Percentiles rank a stretch among this genome's conserved stretches.
These are phyloP conservation scores for Bryoglossum gracile DNA, from an alignment of 495 filamentous ascomycete species.

Conservation along the genomic window DNA sequence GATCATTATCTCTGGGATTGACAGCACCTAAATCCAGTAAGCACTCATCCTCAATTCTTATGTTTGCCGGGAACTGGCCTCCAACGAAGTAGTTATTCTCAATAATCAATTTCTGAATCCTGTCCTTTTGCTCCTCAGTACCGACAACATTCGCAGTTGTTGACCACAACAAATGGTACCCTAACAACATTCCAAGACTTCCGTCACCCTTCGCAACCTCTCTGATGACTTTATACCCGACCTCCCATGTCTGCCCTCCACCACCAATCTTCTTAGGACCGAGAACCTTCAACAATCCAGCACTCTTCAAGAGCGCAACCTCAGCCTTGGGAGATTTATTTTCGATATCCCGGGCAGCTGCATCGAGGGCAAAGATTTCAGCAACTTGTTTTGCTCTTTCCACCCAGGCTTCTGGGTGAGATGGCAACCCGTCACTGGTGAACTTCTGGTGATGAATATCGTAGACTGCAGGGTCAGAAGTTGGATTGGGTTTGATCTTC, in stretches of 20 bases:
- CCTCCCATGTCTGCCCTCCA: slow-evolving; percentile 48
- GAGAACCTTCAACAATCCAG: slow-evolving; percentile 47
- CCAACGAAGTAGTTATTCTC: slow-evolving; percentile 54
- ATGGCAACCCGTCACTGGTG: slow-evolving; percentile 32
- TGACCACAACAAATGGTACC: slow-evolving; percentile 56
- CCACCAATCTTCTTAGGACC: slow-evolving; percentile 49
- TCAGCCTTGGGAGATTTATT: slow-evolving; percentile 51
- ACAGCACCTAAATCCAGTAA: slow-evolving; percentile 35
- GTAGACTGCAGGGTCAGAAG: slow-evolving; percentile 47
- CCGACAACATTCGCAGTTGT: slow-evolving; percentile 50
- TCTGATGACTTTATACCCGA: slow-evolving; percentile 49
- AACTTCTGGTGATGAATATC: slow-evolving; percentile 39
- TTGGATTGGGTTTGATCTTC: slow-evolving; percentile 22
- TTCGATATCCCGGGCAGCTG: slow-evolving; percentile 44
- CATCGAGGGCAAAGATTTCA: slow-evolving; percentile 45
- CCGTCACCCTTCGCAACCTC: slow-evolving; percentile 54
- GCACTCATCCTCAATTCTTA: neutral
- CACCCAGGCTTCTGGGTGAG: slow-evolving; percentile 40
- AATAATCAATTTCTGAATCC: slow-evolving; percentile 43
- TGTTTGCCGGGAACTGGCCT: slow-evolving; percentile 21
- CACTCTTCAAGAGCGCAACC: slow-evolving; percentile 47
- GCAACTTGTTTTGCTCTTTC: slow-evolving; percentile 45
- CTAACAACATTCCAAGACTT: slow-evolving; percentile 52
- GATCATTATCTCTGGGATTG: slow-evolving; percentile 53
- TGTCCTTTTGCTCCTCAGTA: slow-evolving; percentile 46